A percentile compares a stretch with the other conserved stretches of the same genome.
These are phyloP conservation scores for Calonectria pteridis DNA, from an alignment of 2,329 filamentous ascomycete species.

Conservation along the genomic window DNA sequence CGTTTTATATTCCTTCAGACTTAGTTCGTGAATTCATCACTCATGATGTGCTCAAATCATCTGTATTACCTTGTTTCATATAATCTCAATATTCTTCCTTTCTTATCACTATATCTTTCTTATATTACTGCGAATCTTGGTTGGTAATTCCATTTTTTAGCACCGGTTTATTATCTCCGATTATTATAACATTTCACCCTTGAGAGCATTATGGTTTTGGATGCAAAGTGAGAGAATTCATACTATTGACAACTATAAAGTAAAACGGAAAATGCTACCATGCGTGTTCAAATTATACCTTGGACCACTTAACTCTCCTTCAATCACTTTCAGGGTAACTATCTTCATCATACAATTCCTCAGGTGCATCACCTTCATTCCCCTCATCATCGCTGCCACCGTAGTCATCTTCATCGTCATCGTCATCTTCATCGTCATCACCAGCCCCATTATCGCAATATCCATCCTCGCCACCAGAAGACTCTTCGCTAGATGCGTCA, in stretches of 20 bases:
- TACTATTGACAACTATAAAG: neutral
- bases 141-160: no score
- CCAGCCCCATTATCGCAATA: no score
- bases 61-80: no score
- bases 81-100: no score
- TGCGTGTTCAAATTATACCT: no score
- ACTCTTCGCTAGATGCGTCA: neutral
- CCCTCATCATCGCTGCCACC: neutral
- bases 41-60: no score
- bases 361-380: neutral
- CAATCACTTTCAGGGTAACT: neutral
- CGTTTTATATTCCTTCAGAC: neutral
- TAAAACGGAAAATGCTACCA: neutral
- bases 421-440: neutral
- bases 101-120: no score
- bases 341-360: neutral
- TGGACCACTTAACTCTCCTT: neutral
- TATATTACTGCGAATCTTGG: no score
- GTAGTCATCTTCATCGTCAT: neutral
- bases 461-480: neutral
- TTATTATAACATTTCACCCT: no score
- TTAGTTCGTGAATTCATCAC: no score
- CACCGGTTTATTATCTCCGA: no score
- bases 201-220: no score
- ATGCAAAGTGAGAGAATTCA: neutral